Base-by-base conservation (phyloP, 495 filamentous ascomycete genomes). In the Apiosordaria backusii region DNA sequence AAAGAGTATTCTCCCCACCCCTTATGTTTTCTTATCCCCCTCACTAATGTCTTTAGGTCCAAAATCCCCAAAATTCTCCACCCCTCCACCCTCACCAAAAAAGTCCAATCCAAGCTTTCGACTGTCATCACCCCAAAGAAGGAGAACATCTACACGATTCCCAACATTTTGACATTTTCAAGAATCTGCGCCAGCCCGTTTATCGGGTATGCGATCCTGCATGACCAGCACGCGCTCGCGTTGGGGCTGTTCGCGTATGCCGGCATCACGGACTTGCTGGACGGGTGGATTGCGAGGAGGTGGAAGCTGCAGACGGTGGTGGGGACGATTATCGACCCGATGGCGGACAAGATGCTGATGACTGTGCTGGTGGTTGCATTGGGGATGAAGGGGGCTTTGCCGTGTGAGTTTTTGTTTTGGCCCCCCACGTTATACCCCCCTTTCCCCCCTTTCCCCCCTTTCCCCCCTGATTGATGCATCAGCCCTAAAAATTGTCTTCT, bases 311-410 rank as follows among this genome's bases (percentile, higher is more conserved):
- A 93, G 77, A 98, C 95, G 0, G 96, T 99, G 1, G 92, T 98
- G 16, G 95, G 95, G n/a, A 93, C 90, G 58, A 87, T 99, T 35
- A 92, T 99, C 63, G 94, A 98, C 71, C 94, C 94, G 13, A 95
- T 97, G 90, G 94, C 94, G 16, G 94, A 98, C 74, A 98, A 98
- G 82, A 86, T 87, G 13, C 81, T 98, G 66, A 98, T 99, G 95
- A 97, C 93, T 3, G 84, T 97, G 35, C 79, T 96, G 62, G 94
- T 93, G 0, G 88, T 92, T 6, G 90, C 88, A 65, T 75, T 98
- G 50, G 93, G 92, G 5, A 79, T 89, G 52, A 91, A 96, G 64
- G 93, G 90, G 0, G 83, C 87, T 4, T 80, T 99, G 19, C 92
- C 95, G 27, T 78, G 91, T 94, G 80, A 69, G 84, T 76, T n/a